Percentiles rank a stretch among this genome's conserved stretches.
Evolutionary conservation across 495 filamentous ascomycete species (phyloP).

Genomic region (Annulohypoxylon nitens): DNA sequence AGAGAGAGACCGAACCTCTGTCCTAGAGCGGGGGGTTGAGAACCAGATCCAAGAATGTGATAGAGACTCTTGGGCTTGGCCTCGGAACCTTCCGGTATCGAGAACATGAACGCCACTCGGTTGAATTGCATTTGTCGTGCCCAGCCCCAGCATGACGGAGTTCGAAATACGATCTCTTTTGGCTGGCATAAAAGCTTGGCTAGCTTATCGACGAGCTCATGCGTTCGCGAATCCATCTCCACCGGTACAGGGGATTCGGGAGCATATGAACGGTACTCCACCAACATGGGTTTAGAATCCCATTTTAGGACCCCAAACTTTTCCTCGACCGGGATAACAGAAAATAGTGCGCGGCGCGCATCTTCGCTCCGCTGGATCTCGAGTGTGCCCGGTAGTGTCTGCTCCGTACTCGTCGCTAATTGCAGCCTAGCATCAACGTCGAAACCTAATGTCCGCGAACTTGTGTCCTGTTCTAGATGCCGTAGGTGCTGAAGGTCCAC

Average conservation of each 20-base stretch:
- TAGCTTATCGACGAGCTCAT: slow-evolving; percentile 36
- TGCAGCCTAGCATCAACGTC: slow-evolving; percentile 45
- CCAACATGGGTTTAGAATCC: slow-evolving; percentile 24
- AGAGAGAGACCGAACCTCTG: slow-evolving; percentile 48
- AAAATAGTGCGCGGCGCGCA: slow-evolving; percentile 1
- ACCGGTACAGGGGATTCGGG: slow-evolving; percentile 22
- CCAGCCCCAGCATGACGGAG: slow-evolving; percentile 50
- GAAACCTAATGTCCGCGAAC: slow-evolving; percentile 6
- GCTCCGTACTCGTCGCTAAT: slow-evolving; percentile 34
- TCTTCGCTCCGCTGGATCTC: slow-evolving; percentile 31
- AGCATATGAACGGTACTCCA: slow-evolving; percentile 31
- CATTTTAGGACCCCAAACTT: slow-evolving; percentile 25
- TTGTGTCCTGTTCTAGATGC: slow-evolving; percentile 42
- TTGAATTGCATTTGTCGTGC: slow-evolving; percentile 32
- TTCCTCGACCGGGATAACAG: slow-evolving; percentile 14
- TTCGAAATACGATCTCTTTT: slow-evolving; percentile 48
- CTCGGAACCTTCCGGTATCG: slow-evolving; percentile 21
- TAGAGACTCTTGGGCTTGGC: slow-evolving; percentile 26
- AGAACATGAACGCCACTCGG: slow-evolving; percentile 44
- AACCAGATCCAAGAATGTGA: slow-evolving; percentile 17
- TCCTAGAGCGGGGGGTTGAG: slow-evolving; percentile 32
- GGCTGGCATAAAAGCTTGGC: slow-evolving; percentile 47
- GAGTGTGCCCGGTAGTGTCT: slow-evolving; percentile 19
- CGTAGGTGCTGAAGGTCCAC: slow-evolving; percentile 47
- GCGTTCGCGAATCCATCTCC: slow-evolving; percentile 26